These are phyloP conservation scores for Houttuynia cordata DNA, from an alignment of 164 flowering plant genomes.

Conservation along the genomic window DNA sequence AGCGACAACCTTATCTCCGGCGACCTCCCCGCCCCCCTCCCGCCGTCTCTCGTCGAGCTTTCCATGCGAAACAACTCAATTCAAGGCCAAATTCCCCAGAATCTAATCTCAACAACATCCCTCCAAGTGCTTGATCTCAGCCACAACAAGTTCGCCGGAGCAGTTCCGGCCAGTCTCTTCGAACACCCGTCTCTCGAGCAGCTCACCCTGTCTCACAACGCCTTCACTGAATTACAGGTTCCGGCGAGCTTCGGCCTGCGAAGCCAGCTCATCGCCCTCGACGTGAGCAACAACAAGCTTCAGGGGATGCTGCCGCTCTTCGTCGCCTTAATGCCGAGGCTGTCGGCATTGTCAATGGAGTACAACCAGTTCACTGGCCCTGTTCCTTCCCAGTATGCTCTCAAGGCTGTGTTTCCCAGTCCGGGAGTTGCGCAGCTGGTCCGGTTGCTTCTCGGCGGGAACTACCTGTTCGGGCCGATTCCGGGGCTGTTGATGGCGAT, in stretches of 20 bases:
- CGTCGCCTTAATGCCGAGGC: constrained; percentile 58
- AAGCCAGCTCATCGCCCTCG: constrained; percentile 63
- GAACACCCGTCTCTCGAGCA: constrained; percentile 72
- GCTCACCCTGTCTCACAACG: constrained; percentile 62
- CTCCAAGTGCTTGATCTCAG: constrained; percentile 79
- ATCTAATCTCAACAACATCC: constrained; percentile 8
- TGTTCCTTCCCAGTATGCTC: constrained; percentile 60
- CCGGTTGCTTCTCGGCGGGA: constrained; percentile 70
- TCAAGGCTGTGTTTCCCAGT: constrained; percentile 31
- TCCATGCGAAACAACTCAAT: constrained; percentile 59
- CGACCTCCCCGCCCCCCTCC: constrained; percentile 32
- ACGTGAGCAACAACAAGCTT: constrained; percentile 53
- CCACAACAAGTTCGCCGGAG: constrained; percentile 52
- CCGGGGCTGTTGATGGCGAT: constrained; percentile 47
- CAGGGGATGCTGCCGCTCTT: constrained; percentile 59
- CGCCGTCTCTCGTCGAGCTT: constrained; percentile 42
- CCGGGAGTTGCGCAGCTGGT: constrained; percentile 33
- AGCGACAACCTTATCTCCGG: constrained; percentile 67
- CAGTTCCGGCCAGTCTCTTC: constrained; percentile 47
- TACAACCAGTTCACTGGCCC: constrained; percentile 62
- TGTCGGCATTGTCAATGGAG: constrained; percentile 67
- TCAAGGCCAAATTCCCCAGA: constrained; percentile 32
- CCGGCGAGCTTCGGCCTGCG: constrained; percentile 19
- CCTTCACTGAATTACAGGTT: constrained; percentile 27
- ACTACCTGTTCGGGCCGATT: constrained; percentile 62